phyloP scores from a whole-genome alignment of 371 early-diverging fungal genomes.

The Lichtheimia ramosa region DNA sequence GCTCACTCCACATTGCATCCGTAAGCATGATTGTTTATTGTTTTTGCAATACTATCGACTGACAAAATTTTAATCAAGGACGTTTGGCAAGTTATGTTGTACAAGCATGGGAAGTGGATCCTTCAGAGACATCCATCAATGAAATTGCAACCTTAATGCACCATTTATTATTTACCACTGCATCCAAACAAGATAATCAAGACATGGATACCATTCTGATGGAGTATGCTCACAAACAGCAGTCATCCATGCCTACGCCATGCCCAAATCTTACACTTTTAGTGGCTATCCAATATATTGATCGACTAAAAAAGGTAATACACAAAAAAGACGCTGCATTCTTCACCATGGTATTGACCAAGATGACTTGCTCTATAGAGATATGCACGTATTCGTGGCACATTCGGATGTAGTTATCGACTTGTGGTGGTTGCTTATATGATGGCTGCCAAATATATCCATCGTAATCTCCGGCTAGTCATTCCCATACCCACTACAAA shows the following conservation, averaged over 20 bases:
- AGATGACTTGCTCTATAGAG: slow-evolving; percentile 23
- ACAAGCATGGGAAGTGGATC: slow-evolving; percentile 44
- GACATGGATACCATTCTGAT: slow-evolving; percentile 11
- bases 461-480: slow-evolving; percentile 37
- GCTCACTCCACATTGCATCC: slow-evolving; percentile 29
- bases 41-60: neutral
- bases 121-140: slow-evolving; percentile 23
- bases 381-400: slow-evolving; percentile 49
- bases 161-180: slow-evolving; percentile 24
- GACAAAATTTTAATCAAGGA: slow-evolving; percentile 18
- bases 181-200: slow-evolving; percentile 17
- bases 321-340: neutral
- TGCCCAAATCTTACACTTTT: slow-evolving; percentile 53
- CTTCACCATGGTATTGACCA: too few species aligned
- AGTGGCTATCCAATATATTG: slow-evolving; percentile 58
- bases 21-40: slow-evolving; percentile 19
- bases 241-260: slow-evolving; percentile 33
- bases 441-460: slow-evolving; percentile 58
- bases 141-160: slow-evolving; percentile 32
- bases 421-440: slow-evolving; percentile 59
- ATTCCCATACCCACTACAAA: slow-evolving; percentile 18
- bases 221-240: neutral
- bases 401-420: slow-evolving; percentile 55
- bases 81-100: slow-evolving; percentile 37
- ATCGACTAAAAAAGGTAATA: slow-evolving; percentile 55